These are phyloP conservation scores for Tricholoma saponaceum DNA, from an alignment of 768 basidiomycete species.

Conservation along the genomic window DNA sequence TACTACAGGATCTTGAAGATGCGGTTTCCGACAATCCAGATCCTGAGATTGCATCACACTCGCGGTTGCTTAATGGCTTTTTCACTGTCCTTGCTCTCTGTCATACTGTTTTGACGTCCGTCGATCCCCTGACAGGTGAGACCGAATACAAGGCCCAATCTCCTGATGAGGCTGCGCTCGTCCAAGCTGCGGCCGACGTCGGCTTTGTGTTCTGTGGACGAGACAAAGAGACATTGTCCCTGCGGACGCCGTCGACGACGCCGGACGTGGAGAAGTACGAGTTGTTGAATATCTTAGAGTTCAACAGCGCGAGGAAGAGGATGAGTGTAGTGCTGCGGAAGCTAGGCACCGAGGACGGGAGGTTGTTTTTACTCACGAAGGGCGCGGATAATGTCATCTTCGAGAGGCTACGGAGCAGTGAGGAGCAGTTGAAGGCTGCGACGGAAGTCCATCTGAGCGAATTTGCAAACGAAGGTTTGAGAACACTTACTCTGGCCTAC, in stretches of 20 bases:
- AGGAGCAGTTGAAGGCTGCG: slow-evolving; percentile 58
- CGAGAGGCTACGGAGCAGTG: slow-evolving; percentile 69
- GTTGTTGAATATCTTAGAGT: slow-evolving; percentile 89
- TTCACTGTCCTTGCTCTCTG: slow-evolving; percentile 90
- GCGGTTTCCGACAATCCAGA: slow-evolving; percentile 47
- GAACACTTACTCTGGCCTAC: slow-evolving; percentile 92
- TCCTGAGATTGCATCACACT: slow-evolving; percentile 48
- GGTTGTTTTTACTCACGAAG: slow-evolving; percentile 75
- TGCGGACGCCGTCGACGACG: slow-evolving; percentile 71
- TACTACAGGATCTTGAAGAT: slow-evolving; percentile 60
- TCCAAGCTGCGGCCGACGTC: slow-evolving; percentile 92
- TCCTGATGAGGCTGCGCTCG: slow-evolving; percentile 96
- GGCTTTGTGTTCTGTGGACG: slow-evolving; percentile 91
- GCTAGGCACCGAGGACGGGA: slow-evolving; percentile 48
- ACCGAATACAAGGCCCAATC: slow-evolving; percentile 94
- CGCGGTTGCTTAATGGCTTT: slow-evolving; percentile 76
- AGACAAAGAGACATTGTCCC: slow-evolving; percentile 69
- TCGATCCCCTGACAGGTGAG: slow-evolving; percentile 62
- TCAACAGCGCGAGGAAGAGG: slow-evolving; percentile 87
- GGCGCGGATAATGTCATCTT: slow-evolving; percentile 97
- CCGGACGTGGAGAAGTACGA: slow-evolving; percentile 73
- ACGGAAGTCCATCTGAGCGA: slow-evolving; percentile 82
- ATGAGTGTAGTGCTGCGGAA: slow-evolving; percentile 91
- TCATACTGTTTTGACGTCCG: slow-evolving; percentile 84
- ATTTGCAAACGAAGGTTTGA: slow-evolving; percentile 81